Percentiles rank a stretch among this genome's conserved stretches.
Evolutionary conservation across 148 eudicot genomes (phyloP).

Genomic region (Gaultheria prostrata): DNA sequence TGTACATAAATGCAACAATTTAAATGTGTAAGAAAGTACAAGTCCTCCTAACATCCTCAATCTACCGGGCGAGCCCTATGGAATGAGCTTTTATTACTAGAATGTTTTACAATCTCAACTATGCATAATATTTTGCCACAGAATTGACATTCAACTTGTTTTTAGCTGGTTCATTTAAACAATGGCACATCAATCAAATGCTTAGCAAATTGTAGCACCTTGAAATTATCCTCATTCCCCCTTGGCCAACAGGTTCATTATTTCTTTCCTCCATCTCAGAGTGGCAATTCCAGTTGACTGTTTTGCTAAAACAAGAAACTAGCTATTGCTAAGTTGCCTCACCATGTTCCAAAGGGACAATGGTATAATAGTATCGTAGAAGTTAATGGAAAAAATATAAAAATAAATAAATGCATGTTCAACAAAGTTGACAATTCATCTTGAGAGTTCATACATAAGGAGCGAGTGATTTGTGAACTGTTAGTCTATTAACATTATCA

Average conservation of each 20-base stretch:
- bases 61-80: background rate
- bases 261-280: background rate
- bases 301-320: background rate
- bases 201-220: background rate
- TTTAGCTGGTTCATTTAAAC: background rate
- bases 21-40: background rate
- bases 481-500: background rate
- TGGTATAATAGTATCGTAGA: background rate
- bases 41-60: background rate
- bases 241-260: background rate
- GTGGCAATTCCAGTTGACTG: background rate
- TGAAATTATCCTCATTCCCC: background rate
- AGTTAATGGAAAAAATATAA: background rate
- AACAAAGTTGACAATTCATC: slow-evolving; percentile 9
- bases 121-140: background rate
- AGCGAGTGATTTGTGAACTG: background rate
- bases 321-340: background rate
- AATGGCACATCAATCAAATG: background rate
- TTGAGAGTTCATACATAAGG: background rate
- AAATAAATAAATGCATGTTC: background rate
- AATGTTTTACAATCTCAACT: no score
- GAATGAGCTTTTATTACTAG: background rate
- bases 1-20: background rate
- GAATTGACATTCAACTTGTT: background rate
- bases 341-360: background rate